Percentiles rank a stretch among this genome's conserved stretches.
Evolutionary conservation across 2,329 filamentous ascomycete genomes (phyloP).

Genomic region (Aspergillus japonicus): DNA sequence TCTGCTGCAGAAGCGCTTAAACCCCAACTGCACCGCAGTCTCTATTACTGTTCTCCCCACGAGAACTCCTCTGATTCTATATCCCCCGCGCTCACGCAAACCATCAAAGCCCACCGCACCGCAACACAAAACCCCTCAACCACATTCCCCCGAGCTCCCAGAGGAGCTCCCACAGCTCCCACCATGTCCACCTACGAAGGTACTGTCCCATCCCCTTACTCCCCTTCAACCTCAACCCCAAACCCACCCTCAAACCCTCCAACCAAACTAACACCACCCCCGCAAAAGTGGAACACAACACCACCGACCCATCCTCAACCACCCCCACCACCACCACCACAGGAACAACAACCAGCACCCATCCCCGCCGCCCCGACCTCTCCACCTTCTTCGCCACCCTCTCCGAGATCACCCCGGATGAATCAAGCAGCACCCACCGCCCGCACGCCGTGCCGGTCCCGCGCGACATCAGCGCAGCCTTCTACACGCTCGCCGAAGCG

Average conservation of each 20-base stretch:
- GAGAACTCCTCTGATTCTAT: no score
- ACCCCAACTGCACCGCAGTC: no score
- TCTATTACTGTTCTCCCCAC: no score
- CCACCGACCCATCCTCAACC: slow-evolving; percentile 28
- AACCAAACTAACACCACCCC: background rate
- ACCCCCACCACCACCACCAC: background rate
- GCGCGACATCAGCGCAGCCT: slow-evolving; percentile 60
- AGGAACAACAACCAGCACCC: slow-evolving; percentile 22
- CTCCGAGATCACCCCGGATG: slow-evolving; percentile 54
- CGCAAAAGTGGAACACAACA: slow-evolving; percentile 45
- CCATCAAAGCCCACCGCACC: no score
- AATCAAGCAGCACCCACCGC: slow-evolving; percentile 43
- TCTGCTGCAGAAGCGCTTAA: no score
- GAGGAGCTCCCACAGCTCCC: background rate
- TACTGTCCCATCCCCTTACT: slow-evolving; percentile 13
- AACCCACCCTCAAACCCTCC: background rate
- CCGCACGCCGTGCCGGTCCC: slow-evolving; percentile 60
- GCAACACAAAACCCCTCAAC: background rate
- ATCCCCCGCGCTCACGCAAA: no score
- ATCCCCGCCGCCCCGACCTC: slow-evolving; percentile 59
- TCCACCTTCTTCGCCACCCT: slow-evolving; percentile 65
- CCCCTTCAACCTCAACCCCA: background rate
- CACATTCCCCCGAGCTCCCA: background rate
- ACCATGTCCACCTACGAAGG: slow-evolving; percentile 46
- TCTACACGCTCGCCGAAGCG: slow-evolving; percentile 60